Percentiles rank a stretch among this genome's conserved stretches.
These are phyloP conservation scores for Labyrinthula sp. DNA, from an alignment of 352 stramenopile genomes.

Conservation along the genomic window DNA sequence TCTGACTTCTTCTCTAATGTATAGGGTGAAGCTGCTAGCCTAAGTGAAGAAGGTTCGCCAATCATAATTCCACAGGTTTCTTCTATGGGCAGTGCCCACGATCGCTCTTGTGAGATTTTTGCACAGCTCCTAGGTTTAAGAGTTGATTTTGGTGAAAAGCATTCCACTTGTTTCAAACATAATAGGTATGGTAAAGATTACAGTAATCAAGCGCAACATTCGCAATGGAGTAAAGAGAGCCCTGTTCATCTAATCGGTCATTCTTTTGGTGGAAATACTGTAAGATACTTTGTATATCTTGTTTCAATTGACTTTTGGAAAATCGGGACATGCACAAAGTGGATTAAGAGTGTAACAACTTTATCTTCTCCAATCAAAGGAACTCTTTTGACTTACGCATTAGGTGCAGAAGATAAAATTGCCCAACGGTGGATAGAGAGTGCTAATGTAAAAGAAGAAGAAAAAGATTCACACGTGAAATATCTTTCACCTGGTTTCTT, in stretches of 20 bases:
- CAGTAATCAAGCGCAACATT: slow-evolving; percentile 15
- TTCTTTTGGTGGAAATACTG: slow-evolving; percentile 33
- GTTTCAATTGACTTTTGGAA: slow-evolving; percentile 19
- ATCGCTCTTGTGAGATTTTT: slow-evolving; percentile 34
- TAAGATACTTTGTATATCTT: slow-evolving; percentile 13
- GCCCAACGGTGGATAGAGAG: no score
- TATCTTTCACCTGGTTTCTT: slow-evolving; percentile 15
- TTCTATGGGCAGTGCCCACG: slow-evolving; percentile 29
- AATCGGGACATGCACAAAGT: slow-evolving; percentile 3
- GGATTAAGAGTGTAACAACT: slow-evolving; percentile 21
- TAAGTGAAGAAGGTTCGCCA: not conserved
- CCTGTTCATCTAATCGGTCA: slow-evolving; percentile 33
- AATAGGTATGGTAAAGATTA: slow-evolving; percentile 29
- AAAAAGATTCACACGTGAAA: not conserved
- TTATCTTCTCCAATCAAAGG: slow-evolving; percentile 23
- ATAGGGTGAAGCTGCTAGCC: slow-evolving; percentile 6
- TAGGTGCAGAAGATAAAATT: slow-evolving; percentile 13
- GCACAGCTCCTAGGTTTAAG: slow-evolving; percentile 26
- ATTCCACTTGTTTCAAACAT: slow-evolving; percentile 6
- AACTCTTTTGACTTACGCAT: slow-evolving; percentile 19
- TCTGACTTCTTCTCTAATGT: no score
- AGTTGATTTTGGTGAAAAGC: slow-evolving; percentile 31
- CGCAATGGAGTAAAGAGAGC: slow-evolving; percentile 24
- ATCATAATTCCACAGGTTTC: slow-evolving; percentile 17
- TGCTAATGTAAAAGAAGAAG: no score